Conservation (phyloP, 495 filamentous ascomycete genomes). For the Pseudoneurospora amorphoporcata region DNA sequence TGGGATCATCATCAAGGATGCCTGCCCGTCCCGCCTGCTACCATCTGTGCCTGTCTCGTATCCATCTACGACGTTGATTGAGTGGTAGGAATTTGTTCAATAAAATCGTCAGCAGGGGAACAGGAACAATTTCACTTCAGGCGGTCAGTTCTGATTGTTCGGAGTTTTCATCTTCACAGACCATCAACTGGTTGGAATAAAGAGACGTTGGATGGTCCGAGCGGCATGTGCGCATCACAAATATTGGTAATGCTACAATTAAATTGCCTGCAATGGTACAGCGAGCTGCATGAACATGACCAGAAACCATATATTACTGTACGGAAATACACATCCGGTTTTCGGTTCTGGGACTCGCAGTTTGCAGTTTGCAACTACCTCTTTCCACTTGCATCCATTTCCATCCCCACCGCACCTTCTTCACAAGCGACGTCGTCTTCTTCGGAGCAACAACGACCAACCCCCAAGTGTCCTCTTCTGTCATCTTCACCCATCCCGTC, state of each 20-base stretch:
- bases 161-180: not conserved
- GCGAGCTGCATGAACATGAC: not conserved
- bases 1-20: not conserved
- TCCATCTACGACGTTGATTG: not conserved
- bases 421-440: not conserved
- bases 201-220: not conserved
- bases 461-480: not conserved
- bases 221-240: not conserved
- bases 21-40: not conserved
- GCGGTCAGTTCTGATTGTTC: not conserved
- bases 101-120: not conserved
- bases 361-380: not conserved
- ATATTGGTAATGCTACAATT: not conserved
- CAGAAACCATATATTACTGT: not conserved
- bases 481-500: not conserved
- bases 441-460: not conserved
- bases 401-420: not conserved
- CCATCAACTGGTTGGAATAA: not conserved
- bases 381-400: not conserved
- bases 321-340: not conserved
- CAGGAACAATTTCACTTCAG: not conserved
- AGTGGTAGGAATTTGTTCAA: not conserved
- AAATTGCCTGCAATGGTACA: not conserved
- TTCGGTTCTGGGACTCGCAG: not conserved
- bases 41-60: not conserved